A percentile compares a stretch with the other conserved stretches of the same genome.
Conservation (phyloP, 495 filamentous ascomycete genomes). For the Aspergillus sclerotioniger region DNA sequence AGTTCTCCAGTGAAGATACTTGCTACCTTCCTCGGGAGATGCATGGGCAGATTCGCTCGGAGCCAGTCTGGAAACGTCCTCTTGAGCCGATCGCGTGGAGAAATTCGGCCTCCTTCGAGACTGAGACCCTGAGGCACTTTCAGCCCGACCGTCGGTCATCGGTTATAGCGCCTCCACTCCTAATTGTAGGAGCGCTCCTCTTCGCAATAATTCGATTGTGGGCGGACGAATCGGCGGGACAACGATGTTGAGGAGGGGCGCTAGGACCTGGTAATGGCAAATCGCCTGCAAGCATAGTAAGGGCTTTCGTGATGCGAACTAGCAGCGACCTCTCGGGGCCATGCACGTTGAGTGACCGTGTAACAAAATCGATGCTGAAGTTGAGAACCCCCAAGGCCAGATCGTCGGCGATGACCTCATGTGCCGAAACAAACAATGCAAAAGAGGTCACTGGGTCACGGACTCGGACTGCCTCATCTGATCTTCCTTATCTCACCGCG, state of each 20-base stretch:
- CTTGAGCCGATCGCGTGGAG: constrained; percentile 52
- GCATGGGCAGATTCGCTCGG: constrained; percentile 32
- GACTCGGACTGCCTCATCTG: not conserved
- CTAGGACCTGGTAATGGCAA: not conserved
- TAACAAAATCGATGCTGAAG: not conserved
- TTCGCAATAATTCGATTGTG: not conserved
- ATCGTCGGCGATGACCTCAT: constrained; percentile 14
- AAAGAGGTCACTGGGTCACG: not conserved
- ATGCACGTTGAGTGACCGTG: not conserved
- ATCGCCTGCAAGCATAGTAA: not conserved
- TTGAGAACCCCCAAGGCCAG: not conserved
- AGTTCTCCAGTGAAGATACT: constrained; percentile 24
- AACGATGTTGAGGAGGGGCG: not conserved
- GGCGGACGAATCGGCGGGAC: not conserved
- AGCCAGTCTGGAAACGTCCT: constrained; percentile 52
- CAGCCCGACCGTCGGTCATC: constrained; percentile 26
- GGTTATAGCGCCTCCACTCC: constrained; percentile 7
- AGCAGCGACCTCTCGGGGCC: not conserved
- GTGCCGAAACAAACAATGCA: constrained; percentile 3
- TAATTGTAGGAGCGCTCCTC: constrained; percentile 6
- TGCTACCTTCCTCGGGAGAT: constrained; percentile 22
- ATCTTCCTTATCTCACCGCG: not conserved
- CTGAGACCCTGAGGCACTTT: constrained; percentile 28
- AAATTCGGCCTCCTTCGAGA: constrained; percentile 51
- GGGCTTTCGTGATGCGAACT: not conserved